Evolutionary conservation across 805 yeast genomes (phyloP).

Genomic region (Barnettozyma siamensis): DNA sequence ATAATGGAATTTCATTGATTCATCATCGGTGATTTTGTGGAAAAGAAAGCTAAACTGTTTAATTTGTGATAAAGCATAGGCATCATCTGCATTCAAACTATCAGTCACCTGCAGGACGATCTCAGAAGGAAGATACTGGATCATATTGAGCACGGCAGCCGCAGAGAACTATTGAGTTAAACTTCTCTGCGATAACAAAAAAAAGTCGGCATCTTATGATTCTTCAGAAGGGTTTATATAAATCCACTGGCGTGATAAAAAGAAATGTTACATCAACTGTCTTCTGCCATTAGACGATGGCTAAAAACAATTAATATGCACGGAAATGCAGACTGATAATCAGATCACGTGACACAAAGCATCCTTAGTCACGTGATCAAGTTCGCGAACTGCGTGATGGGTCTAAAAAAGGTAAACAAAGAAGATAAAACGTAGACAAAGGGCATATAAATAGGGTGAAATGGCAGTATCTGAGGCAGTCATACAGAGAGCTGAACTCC

Average conservation of each 20-base stretch:
- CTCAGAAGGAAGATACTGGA: conserved; percentile 4
- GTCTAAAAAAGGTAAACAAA: too few relatives aligned
- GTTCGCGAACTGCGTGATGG: not conserved
- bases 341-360: conserved; percentile 17
- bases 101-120: conserved; percentile 1
- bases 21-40: conserved; percentile 4
- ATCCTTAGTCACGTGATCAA: conserved; percentile 14
- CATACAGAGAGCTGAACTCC: conserved; percentile 18
- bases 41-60: not conserved
- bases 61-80: conserved; percentile 1
- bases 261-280: not conserved
- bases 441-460: not conserved
- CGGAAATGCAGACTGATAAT: not conserved
- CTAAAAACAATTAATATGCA: not conserved
- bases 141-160: too few relatives aligned
- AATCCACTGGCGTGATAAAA: not conserved
- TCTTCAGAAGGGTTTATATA: not conserved
- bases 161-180: too few relatives aligned
- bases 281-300: not conserved
- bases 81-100: conserved; percentile 1
- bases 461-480: conserved; percentile 7
- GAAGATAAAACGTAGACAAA: too few relatives aligned
- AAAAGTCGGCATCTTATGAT: too few relatives aligned
- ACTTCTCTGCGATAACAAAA: too few relatives aligned
- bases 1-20: not conserved